Evolutionary conservation across 805 yeast species (phyloP).

Genomic region (Myxozyma neotropica): DNA sequence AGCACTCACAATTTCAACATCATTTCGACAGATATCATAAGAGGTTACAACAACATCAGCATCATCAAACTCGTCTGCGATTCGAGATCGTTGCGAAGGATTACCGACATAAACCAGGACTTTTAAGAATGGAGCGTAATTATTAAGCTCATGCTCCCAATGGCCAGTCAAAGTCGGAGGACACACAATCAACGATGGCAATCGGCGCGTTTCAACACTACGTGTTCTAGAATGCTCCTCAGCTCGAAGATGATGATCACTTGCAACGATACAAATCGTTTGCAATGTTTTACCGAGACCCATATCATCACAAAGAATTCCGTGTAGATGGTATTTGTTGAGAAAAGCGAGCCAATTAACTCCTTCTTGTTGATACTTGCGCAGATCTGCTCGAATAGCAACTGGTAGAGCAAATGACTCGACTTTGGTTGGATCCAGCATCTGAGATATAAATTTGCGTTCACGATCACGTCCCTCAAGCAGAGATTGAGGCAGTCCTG

Average conservation of each 20-base stretch:
- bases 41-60: slow-evolving; percentile 92
- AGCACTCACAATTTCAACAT: slow-evolving; percentile 61
- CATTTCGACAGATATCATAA: slow-evolving; percentile 95
- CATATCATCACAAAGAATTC: slow-evolving; percentile 98
- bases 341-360: slow-evolving; percentile 96
- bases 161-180: slow-evolving; percentile 99
- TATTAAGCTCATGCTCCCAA: slow-evolving; percentile 94
- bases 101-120: slow-evolving; percentile 92
- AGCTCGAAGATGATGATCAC: slow-evolving; percentile 87
- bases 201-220: slow-evolving; percentile 65
- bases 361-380: slow-evolving; percentile 98
- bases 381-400: slow-evolving; percentile 84
- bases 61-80: slow-evolving; percentile 54
- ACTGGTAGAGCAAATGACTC: slow-evolving; percentile 88
- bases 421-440: slow-evolving; percentile 95
- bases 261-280: slow-evolving; percentile 93
- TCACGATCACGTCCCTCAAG: slow-evolving; percentile 89
- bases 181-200: slow-evolving; percentile 87
- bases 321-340: slow-evolving; percentile 93
- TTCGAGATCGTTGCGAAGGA: slow-evolving; percentile 65
- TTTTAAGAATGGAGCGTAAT: slow-evolving; percentile 83
- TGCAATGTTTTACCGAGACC: slow-evolving; percentile 97
- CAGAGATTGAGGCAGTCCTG: slow-evolving; percentile 80
- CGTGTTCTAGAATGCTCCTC: slow-evolving; percentile 65
- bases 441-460: slow-evolving; percentile 90